Evolutionary conservation across 2,329 filamentous ascomycete species (phyloP).

Genomic region (Colletotrichum nymphaeae): DNA sequence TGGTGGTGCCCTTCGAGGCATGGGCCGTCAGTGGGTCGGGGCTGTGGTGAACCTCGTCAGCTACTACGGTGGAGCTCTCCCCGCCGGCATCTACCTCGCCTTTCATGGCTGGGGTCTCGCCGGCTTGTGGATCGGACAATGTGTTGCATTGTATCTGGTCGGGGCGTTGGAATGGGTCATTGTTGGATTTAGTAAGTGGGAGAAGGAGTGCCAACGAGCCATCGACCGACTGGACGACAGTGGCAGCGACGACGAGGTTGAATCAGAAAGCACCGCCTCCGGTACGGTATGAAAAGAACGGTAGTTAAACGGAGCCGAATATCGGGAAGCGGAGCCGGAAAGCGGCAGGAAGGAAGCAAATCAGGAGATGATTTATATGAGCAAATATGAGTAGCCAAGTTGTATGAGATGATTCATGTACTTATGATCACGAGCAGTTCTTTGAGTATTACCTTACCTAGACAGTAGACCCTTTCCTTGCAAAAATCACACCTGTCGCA

Average conservation of each 20-base stretch:
- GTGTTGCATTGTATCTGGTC: constrained; percentile 83
- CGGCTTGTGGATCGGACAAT: constrained; percentile 87
- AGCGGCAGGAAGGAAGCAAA: background rate
- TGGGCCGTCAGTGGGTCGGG: constrained; percentile 88
- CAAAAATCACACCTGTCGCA: background rate
- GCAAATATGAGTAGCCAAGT: background rate
- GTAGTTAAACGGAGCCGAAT: no score
- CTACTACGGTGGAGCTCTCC: constrained; percentile 86
- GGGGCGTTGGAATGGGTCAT: constrained; percentile 83
- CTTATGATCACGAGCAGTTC: background rate
- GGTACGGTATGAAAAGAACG: background rate
- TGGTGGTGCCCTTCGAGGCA: constrained; percentile 82
- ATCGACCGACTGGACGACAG: constrained; percentile 75
- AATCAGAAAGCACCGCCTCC: background rate
- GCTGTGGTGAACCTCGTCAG: constrained; percentile 84
- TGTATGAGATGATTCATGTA: background rate
- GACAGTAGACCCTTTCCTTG: background rate
- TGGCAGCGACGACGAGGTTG: constrained; percentile 9
- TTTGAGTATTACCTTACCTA: background rate
- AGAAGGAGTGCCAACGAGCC: constrained; percentile 76
- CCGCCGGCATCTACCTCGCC: constrained; percentile 84
- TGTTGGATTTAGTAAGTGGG: constrained; percentile 82
- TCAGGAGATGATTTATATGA: background rate
- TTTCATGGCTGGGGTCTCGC: constrained; percentile 87
- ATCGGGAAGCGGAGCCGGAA: background rate